Conservation (phyloP, 805 yeast species). For the Metschnikowia vanudenii region DNA sequence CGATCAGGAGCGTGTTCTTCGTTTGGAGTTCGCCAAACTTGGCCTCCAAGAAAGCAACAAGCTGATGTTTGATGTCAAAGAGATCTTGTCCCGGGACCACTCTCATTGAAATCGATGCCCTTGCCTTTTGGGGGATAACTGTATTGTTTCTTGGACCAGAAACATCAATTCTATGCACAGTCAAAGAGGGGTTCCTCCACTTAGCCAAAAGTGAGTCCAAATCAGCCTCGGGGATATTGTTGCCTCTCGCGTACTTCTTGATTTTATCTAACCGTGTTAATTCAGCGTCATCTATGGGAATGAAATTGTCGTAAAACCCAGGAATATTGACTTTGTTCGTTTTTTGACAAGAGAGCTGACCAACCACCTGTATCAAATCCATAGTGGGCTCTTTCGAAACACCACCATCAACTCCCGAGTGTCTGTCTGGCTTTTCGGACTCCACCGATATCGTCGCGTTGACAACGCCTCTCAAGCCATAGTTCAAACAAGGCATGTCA, state of each 20-base stretch:
- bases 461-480: constrained; percentile 90
- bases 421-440: constrained; percentile 82
- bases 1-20: constrained; percentile 58
- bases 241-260: constrained; percentile 27
- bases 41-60: constrained; percentile 46
- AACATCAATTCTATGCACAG: constrained; percentile 78
- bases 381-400: constrained; percentile 83
- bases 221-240: constrained; percentile 36
- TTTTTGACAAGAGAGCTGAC: constrained; percentile 53
- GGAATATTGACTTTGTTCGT: constrained; percentile 57
- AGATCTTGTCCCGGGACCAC: constrained; percentile 87
- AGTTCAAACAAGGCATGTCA: constrained; percentile 83
- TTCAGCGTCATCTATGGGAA: constrained; percentile 58
- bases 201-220: constrained; percentile 60
- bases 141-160: constrained; percentile 91
- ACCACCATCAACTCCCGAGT: constrained; percentile 97
- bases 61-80: constrained; percentile 49
- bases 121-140: constrained; percentile 80
- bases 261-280: constrained; percentile 61
- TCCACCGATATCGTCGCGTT: constrained; percentile 70
- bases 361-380: constrained; percentile 72
- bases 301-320: constrained; percentile 66
- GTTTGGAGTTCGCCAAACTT: constrained; percentile 52
- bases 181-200: constrained; percentile 89
- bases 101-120: constrained; percentile 75